Evolutionary conservation across 2,329 filamentous ascomycete genomes (phyloP), one percentile per base, ranked within the genome.

Genomic region (Sarocladium brachiariae): DNA sequence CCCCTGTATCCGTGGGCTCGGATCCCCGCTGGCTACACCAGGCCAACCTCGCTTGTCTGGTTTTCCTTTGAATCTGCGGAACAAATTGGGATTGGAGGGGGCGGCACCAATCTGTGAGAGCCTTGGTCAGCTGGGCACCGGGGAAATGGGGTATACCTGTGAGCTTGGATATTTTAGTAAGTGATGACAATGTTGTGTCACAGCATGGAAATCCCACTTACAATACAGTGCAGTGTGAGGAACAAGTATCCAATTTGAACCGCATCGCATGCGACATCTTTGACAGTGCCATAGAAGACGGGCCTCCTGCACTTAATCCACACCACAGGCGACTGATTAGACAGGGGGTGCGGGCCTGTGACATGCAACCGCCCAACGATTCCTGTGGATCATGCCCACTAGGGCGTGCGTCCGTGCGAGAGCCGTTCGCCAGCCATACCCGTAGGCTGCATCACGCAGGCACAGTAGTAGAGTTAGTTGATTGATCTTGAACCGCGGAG

Each of bases 381-480:
- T 25, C n/a, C 25, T 21, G 18, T 31, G 43, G 25, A 27, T 19
- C 14, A 8, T 33, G 43, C 21, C 9, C 16, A 21, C 43, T 21
- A 8, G n/a, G 24, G 39, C n/a, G n/a, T n/a, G 21, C 10, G 39
- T 47, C 43, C 27, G 43, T 47, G 43, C 43, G 43, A 47, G 27
- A 47, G 43, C 25, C 25, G 43, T 47, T 47, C 43, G 27, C 43
- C 43, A 47, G 43, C 43, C 43, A 43, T 43, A 47, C 43, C 43
- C 43, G 43, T 13, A 16, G 14, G 31, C 21, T 47, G 43, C 10
- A 47, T 31, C n/a, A n/a, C n/a, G n/a, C n/a, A 25, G 24, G 25
- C 21, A 31, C n/a, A 14, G 25, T n/a, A n/a, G n/a, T n/a, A n/a
- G n/a, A n/a, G n/a, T n/a, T n/a, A n/a, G n/a, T n/a, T n/a, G n/a